Base-by-base conservation (phyloP, 495 filamentous ascomycete species). In the Thermochaetoides thermophila region DNA sequence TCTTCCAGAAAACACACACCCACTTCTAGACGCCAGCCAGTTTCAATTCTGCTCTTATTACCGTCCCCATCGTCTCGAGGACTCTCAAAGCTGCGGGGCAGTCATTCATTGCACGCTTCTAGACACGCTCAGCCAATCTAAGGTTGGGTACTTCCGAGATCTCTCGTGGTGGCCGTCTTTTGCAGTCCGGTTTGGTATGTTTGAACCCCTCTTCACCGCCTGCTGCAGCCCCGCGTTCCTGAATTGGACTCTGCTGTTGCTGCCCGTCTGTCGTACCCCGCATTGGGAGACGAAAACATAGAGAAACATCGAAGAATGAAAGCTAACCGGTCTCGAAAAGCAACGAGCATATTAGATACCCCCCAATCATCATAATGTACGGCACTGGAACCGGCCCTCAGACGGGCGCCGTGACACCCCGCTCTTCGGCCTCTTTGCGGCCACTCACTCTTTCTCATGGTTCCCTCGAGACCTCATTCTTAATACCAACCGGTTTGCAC, bases 361-460 rank as follows among this genome's bases (percentile, higher is more conserved):
- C 45, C 17, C 23, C 18, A 7, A 16, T 25, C 29, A 31, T 38
- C 44, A 46, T 30, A 29, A 96, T 95, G 89, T 92, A 93, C 68
- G 84, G 83, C 50, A 76, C 78, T 46, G 66, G 62, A 33, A 82
- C 81, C 38, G 78, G 78, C 54, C 79, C 78, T 17, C 83, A 87
- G 55, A 97, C 87, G 63, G 89, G 89, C 49, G 82, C 91, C 54
- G 85, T 84, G 45, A 96, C 89, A 35, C 89, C 89, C 44, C 77
- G 85, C 50, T 91, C 84, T 19, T 74, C 73, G 34, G 78, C 84
- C 34, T 92, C 85, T 28, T 69, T 93, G 38, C 78, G 89, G 37
- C 85, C 91, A 23, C 73, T 97, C 36, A 79, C 78, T 44, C 69
- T 97, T 45, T 71, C 73, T 31, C 89, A 97, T 59, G 89, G 89